Base-by-base conservation (phyloP, 768 basidiomycete genomes). In the Serendipita indica region DNA sequence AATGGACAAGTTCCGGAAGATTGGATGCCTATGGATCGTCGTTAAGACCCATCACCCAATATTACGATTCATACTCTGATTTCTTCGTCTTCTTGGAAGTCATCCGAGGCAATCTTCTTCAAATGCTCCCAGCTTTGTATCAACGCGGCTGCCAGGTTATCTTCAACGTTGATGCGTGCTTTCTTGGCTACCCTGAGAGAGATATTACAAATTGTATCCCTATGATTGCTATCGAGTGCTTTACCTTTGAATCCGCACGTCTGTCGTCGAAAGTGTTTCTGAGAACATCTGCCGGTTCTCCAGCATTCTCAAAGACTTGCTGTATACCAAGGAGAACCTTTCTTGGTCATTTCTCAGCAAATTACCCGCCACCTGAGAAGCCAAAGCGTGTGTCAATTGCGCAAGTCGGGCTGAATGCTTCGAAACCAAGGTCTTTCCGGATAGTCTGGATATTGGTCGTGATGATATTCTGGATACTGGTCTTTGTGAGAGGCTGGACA, bases 1-100 rank as follows among this genome's bases (percentile, higher is more conserved):
- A 74, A 60, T 85, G 83, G 3, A 89, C 68, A 68, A 88, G 85
- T 64, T 81, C 79, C 2, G 86, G 84, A 20, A 88, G 70, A 49
- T 72, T 79, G 18, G 81, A 75, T 56, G 71, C 67, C 82, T 86
- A 22, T 43, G 1, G 27, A 30, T n/a, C 39, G 37, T 45, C 66
- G 43, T 62, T 57, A 27, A 56, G 41, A n/a, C 27, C 57, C 28
- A 10, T n/a, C 30, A 7, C 16, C 25, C 7, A 16, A 41, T 30
- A 25, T 37, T 25, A 22, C 12, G 41, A 54, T 27, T 60, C 61
- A 65, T 62, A 81, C 84, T 65, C 81, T 81, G 7, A 88, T 80
- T 39, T 78, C 79, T 34, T 79, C 72, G 64, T 88, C 85, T 22
- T 88, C 69, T 66, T 86, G 83, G 25, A 70, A 74, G 39, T 75